phyloP scores from a whole-genome alignment of 1,139 yeast species.

The Kazachstania sp. region DNA sequence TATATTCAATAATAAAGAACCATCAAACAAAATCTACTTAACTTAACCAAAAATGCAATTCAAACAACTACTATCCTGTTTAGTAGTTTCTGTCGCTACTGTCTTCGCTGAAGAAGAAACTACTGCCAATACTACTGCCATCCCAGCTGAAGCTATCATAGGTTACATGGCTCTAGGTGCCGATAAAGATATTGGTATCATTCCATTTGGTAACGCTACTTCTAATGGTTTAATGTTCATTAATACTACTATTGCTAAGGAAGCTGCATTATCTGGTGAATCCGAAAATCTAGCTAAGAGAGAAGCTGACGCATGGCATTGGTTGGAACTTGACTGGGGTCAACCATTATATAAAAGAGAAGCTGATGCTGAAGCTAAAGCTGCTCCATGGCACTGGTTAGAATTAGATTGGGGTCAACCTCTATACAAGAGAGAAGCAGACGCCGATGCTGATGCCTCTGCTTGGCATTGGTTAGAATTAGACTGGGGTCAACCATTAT shows the following conservation, averaged over 20 bases:
- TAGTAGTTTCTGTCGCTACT: constrained; percentile 9
- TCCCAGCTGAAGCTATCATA: constrained; percentile 15
- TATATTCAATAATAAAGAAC: background rate
- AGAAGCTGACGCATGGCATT: constrained; percentile 15
- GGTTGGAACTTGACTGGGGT: constrained; percentile 12
- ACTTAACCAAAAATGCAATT: constrained; percentile 9
- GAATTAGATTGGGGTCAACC: constrained; percentile 12
- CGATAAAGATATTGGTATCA: constrained; percentile 10
- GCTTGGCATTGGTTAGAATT: constrained; percentile 19
- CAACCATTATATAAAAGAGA: constrained; percentile 21
- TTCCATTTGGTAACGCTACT: constrained; percentile 13
- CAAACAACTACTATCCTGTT: constrained; percentile 10
- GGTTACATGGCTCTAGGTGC: constrained; percentile 13
- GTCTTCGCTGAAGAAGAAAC: constrained; percentile 8
- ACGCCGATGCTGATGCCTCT: constrained; percentile 11
- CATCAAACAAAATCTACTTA: background rate
- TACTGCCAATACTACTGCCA: constrained; percentile 10
- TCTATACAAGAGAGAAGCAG: constrained; percentile 15
- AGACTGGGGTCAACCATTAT: constrained; percentile 13
- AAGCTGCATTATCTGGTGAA: constrained; percentile 6
- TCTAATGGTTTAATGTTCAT: constrained; percentile 12
- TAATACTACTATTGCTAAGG: constrained; percentile 14
- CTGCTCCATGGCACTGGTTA: constrained; percentile 20
- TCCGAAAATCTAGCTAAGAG: constrained; percentile 3
- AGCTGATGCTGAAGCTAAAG: constrained; percentile 20